A percentile compares a stretch with the other conserved stretches of the same genome.
phyloP scores from a whole-genome alignment of 2,329 filamentous ascomycete genomes.

The Neonectria coccinea region DNA sequence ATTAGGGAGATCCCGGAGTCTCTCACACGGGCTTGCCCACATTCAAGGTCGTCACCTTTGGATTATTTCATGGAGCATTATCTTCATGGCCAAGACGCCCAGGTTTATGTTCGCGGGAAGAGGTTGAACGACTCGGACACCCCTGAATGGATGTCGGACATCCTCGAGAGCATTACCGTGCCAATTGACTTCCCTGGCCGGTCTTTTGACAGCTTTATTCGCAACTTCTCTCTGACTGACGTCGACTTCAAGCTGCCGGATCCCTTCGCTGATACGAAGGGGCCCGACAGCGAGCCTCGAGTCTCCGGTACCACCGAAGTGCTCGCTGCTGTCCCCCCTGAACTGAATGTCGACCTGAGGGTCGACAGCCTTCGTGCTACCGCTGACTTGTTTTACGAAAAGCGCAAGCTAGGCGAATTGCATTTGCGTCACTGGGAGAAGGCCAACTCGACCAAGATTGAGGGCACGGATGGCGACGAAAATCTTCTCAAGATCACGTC shows the following conservation, averaged over 20 bases:
- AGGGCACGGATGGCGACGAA: slow-evolving; percentile 65
- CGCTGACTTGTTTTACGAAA: slow-evolving; percentile 84
- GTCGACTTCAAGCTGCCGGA: slow-evolving; percentile 89
- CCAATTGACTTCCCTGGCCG: slow-evolving; percentile 87
- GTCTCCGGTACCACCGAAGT: slow-evolving; percentile 88
- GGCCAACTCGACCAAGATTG: slow-evolving; percentile 81
- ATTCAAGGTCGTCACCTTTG: slow-evolving; percentile 82
- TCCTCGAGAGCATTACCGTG: slow-evolving; percentile 84
- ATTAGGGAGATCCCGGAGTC: slow-evolving; percentile 79
- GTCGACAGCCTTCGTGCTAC: slow-evolving; percentile 81
- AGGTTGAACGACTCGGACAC: slow-evolving; percentile 73
- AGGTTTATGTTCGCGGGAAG: slow-evolving; percentile 85
- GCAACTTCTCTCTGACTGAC: slow-evolving; percentile 86
- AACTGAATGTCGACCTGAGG: slow-evolving; percentile 87
- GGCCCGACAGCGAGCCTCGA: slow-evolving; percentile 78
- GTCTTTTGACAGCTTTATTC: slow-evolving; percentile 84
- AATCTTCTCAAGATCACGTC: slow-evolving; percentile 80
- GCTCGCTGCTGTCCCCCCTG: slow-evolving; percentile 80
- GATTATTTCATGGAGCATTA: slow-evolving; percentile 85
- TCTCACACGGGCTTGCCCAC: slow-evolving; percentile 79
- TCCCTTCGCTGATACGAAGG: slow-evolving; percentile 79
- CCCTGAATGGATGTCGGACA: slow-evolving; percentile 83
- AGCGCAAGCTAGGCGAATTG: slow-evolving; percentile 82
- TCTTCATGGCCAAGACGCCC: slow-evolving; percentile 81
- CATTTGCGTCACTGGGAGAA: slow-evolving; percentile 85